phyloP scores from a whole-genome alignment of 2,329 filamentous ascomycete species.

The Reticulascus tulasneorum region DNA sequence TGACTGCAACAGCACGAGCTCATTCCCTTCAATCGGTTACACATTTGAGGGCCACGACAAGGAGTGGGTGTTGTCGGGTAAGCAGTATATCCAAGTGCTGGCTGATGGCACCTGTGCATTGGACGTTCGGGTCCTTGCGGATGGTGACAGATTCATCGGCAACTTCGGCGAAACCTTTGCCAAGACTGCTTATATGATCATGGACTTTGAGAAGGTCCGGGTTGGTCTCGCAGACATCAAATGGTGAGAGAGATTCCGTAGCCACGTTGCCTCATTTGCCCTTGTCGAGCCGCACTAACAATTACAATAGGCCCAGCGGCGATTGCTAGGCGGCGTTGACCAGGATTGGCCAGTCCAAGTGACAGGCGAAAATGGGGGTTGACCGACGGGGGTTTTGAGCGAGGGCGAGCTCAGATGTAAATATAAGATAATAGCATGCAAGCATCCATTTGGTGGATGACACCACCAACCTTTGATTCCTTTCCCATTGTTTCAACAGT shows the following conservation, averaged over 20 bases:
- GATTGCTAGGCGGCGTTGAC: too few relatives aligned
- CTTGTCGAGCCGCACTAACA: too few relatives aligned
- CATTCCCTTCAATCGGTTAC: constrained; percentile 12
- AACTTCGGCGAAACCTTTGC: constrained; percentile 17
- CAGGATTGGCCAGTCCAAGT: too few relatives aligned
- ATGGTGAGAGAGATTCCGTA: not conserved
- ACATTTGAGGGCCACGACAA: constrained; percentile 10
- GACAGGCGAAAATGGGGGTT: too few relatives aligned
- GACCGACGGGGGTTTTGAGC: too few relatives aligned
- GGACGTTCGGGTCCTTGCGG: constrained; percentile 14
- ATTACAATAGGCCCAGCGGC: too few relatives aligned
- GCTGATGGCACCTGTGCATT: constrained; percentile 14
- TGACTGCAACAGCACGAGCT: constrained; percentile 8
- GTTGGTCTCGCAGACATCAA: not conserved
- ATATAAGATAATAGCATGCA: too few relatives aligned
- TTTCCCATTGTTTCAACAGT: too few relatives aligned
- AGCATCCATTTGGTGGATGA: too few relatives aligned
- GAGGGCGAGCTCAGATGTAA: too few relatives aligned
- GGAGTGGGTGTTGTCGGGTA: constrained; percentile 9
- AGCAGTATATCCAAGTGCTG: constrained; percentile 14
- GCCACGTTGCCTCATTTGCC: too few relatives aligned
- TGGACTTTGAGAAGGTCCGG: not conserved
- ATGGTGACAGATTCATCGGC: constrained; percentile 15
- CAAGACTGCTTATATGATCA: constrained; percentile 16
- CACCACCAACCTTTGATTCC: too few relatives aligned